phyloP scores from a whole-genome alignment of 2,329 filamentous ascomycete species.

The Ascocoryne sarcoides region DNA sequence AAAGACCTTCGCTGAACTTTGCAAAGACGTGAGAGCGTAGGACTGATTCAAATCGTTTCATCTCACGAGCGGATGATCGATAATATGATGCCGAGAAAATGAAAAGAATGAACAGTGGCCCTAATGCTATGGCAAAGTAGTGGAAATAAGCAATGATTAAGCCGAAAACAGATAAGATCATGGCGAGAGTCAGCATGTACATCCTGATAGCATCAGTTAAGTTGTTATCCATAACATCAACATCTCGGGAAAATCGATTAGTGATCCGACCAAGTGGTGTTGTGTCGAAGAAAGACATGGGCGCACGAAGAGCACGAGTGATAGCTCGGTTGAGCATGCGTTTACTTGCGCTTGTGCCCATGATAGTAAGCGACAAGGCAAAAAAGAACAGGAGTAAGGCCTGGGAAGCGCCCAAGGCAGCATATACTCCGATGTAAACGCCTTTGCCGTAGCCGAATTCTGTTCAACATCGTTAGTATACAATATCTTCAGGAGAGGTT shows the following conservation, averaged over 20 bases:
- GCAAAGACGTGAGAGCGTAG: conserved; percentile 82
- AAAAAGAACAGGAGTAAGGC: conserved; percentile 72
- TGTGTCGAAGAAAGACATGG: conserved; percentile 91
- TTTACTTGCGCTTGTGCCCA: conserved; percentile 75
- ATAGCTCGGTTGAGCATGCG: conserved; percentile 75
- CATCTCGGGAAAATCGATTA: conserved; percentile 91
- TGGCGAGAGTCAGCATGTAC: conserved; percentile 78
- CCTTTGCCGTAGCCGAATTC: conserved; percentile 58
- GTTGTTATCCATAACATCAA: conserved; percentile 94
- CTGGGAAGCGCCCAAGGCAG: conserved; percentile 61
- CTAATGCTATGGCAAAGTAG: conserved; percentile 60
- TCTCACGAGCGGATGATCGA: conserved; percentile 79
- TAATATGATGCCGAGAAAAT: conserved; percentile 80
- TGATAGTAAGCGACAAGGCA: conserved; percentile 68
- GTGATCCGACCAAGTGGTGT: conserved; percentile 91
- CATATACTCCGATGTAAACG: conserved; percentile 64
- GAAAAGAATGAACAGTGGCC: conserved; percentile 67
- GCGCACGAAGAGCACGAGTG: conserved; percentile 60
- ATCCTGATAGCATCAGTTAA: conserved; percentile 84
- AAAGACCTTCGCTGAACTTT: conserved; percentile 81
- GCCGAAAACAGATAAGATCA: conserved; percentile 75
- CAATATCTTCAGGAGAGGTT: background rate
- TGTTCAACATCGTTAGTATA: background rate
- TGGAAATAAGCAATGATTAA: conserved; percentile 94
- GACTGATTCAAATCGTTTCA: conserved; percentile 89